These are phyloP conservation scores for Candida silvicultrix DNA, from an alignment of 805 yeast species.

Conservation along the genomic window DNA sequence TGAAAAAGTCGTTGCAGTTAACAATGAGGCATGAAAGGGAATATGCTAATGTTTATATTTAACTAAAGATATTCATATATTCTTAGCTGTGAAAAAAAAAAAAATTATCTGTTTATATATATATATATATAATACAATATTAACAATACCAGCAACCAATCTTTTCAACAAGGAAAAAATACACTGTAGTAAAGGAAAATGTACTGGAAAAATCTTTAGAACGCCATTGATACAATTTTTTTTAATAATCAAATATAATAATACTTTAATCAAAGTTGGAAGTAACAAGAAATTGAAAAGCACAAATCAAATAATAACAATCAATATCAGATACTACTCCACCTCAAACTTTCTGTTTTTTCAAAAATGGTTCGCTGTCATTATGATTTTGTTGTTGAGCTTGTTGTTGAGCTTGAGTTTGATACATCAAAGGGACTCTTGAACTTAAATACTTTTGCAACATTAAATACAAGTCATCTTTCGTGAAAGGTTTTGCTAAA, in stretches of 20 bases:
- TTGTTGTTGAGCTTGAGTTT: constrained; percentile 4
- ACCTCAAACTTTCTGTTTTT: constrained; percentile 21
- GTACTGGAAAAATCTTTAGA: too few species aligned
- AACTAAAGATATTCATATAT: too few species aligned
- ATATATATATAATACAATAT: background rate
- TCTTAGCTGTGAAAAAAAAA: too few species aligned
- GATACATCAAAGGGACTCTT: constrained; percentile 30
- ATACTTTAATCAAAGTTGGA: too few species aligned
- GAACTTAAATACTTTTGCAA: constrained; percentile 65
- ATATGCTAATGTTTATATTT: too few species aligned
- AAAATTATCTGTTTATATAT: background rate
- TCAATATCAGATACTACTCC: too few species aligned
- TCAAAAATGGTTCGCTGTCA: constrained; percentile 15
- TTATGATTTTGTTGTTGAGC: background rate
- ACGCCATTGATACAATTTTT: too few species aligned
- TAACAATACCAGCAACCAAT: too few species aligned
- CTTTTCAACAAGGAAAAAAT: too few species aligned
- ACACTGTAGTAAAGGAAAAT: too few species aligned
- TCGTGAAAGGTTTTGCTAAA: constrained; percentile 89
- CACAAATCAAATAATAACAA: background rate
- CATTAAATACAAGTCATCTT: constrained; percentile 74
- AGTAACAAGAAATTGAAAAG: too few species aligned
- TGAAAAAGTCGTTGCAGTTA: constrained; percentile 50
- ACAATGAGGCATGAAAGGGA: constrained; percentile 23
- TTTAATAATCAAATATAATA: too few species aligned